phyloP scores from a whole-genome alignment of 805 yeast genomes.

The Saccharomycopsis fodiens region DNA sequence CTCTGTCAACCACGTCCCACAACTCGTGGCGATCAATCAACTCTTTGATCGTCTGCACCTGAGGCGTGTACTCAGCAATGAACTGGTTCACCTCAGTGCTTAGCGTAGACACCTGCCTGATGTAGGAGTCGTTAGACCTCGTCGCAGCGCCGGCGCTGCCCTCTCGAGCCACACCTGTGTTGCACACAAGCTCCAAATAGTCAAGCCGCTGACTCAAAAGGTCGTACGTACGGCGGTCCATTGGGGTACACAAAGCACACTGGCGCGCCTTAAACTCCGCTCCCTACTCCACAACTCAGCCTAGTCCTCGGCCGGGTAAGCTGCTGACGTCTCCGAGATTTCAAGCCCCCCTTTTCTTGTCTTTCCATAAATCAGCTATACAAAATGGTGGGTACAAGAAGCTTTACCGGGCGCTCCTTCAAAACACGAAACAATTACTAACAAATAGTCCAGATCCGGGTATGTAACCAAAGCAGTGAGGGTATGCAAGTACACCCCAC shows the following conservation, averaged over 20 bases:
- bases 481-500: neutral
- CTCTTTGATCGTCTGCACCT: conserved; percentile 2
- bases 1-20: neutral
- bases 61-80: neutral
- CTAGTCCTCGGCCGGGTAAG: neutral
- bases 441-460: conserved; percentile 20
- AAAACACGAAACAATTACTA: neutral
- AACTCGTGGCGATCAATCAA: neutral
- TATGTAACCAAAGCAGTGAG: conserved; percentile 7
- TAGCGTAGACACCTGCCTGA: neutral
- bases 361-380: neutral
- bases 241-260: too few species aligned
- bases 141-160: neutral
- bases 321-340: neutral
- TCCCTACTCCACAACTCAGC: neutral
- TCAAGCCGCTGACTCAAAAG: conserved; percentile 8
- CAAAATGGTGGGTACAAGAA: conserved; percentile 3
- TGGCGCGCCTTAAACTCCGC: too few species aligned
- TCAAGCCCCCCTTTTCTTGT: neutral
- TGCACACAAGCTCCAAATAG: conserved; percentile 10
- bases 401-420: conserved; percentile 4
- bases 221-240: conserved; percentile 11
- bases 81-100: neutral
- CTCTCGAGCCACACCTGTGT: neutral
- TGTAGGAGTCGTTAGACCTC: conserved; percentile 1